phyloP scores from a whole-genome alignment of 2,329 filamentous ascomycete species.

The Monosporascus ibericus region DNA sequence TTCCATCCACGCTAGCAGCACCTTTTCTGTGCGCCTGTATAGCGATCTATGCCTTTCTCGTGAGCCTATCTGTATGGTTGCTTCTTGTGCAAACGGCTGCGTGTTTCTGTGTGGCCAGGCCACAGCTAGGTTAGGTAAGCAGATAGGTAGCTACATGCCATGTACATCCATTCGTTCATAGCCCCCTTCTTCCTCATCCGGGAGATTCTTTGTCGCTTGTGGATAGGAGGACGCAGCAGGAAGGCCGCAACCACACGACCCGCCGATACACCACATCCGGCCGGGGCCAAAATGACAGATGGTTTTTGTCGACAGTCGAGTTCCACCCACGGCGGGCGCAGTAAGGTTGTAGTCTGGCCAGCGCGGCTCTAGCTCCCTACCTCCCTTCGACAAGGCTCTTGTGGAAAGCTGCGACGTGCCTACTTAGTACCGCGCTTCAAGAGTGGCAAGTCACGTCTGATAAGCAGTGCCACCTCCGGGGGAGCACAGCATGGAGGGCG shows the following conservation, averaged over 20 bases:
- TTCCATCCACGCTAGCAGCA: background rate
- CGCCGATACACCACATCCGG: background rate
- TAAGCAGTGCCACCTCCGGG: background rate
- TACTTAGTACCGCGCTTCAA: background rate
- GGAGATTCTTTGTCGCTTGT: background rate
- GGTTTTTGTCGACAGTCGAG: background rate
- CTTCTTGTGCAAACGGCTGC: conserved; percentile 22
- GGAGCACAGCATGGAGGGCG: background rate
- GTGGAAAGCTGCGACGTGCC: background rate
- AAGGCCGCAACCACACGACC: background rate
- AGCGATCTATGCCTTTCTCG: conserved; percentile 2
- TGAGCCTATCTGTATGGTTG: conserved; percentile 2
- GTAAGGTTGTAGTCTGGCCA: background rate
- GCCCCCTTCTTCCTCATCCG: background rate
- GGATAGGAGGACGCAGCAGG: background rate
- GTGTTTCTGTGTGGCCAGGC: conserved; percentile 15
- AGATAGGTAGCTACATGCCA: background rate
- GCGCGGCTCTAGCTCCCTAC: background rate
- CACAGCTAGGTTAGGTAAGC: background rate
- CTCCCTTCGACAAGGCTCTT: background rate
- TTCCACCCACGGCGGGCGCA: background rate
- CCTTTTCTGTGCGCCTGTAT: background rate
- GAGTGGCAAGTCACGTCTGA: background rate
- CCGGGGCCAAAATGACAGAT: background rate
- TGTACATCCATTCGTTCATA: conserved; percentile 1